Conservation (phyloP, 345 rosid genomes). For the Boechera retrofracta region DNA sequence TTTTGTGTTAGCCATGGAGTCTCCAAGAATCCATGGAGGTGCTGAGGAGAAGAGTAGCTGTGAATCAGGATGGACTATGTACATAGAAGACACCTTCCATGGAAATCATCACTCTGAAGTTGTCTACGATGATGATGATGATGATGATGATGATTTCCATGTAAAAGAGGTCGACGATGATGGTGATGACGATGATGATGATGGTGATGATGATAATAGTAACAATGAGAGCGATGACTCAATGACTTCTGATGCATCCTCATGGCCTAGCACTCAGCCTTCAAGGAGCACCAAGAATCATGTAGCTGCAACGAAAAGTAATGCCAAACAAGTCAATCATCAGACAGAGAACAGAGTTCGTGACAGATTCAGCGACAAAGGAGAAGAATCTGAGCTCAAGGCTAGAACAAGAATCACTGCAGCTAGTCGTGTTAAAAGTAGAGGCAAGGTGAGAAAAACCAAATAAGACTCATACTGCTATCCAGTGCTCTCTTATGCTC, state of each 20-base stretch:
- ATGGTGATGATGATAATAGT: conserved; percentile 33
- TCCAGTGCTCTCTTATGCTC: conserved; percentile 22
- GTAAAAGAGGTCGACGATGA: conserved; percentile 25
- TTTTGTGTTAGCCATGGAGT: conserved; percentile 51
- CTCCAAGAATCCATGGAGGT: conserved; percentile 51
- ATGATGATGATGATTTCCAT: conserved; percentile 22
- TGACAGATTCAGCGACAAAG: conserved; percentile 40
- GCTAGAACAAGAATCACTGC: conserved; percentile 49
- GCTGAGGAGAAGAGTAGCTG: conserved; percentile 54
- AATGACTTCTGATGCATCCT: conserved; percentile 82
- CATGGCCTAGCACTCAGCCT: conserved; percentile 61
- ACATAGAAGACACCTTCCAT: conserved; percentile 56
- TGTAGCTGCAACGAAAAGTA: conserved; percentile 37
- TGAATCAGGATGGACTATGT: conserved; percentile 77
- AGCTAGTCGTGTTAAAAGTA: conserved; percentile 51
- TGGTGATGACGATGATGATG: conserved; percentile 10
- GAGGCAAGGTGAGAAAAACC: conserved; percentile 55
- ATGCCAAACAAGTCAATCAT: conserved; percentile 46
- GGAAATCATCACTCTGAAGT: conserved; percentile 41
- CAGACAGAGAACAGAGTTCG: conserved; percentile 45
- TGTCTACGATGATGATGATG: conserved; percentile 39
- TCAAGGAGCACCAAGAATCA: conserved; percentile 44
- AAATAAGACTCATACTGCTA: conserved; percentile 37
- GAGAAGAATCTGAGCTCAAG: conserved; percentile 45
- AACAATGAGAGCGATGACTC: conserved; percentile 67